phyloP scores from a whole-genome alignment of 1,284 basidiomycete genomes.

The Omphalotus olearius region DNA sequence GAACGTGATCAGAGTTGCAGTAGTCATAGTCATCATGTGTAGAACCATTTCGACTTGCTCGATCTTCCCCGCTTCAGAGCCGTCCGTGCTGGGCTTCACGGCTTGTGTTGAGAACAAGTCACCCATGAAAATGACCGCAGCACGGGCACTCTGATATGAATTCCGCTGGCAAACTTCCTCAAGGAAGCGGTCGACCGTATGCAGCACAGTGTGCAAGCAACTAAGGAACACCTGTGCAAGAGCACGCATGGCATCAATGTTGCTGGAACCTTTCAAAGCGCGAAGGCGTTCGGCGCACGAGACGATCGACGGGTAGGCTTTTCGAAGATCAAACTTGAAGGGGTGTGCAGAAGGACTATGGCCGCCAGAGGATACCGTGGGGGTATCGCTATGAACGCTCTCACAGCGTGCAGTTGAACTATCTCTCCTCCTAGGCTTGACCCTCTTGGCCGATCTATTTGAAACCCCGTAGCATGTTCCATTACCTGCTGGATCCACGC shows the following conservation, averaged over 20 bases:
- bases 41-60: background rate
- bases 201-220: conserved; percentile 18
- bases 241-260: conserved; percentile 6
- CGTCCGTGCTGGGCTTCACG: too few species aligned
- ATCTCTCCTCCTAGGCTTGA: too few species aligned
- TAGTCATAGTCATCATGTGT: conserved; percentile 4
- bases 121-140: conserved; percentile 18
- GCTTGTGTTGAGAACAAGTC: conserved; percentile 11
- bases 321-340: conserved; percentile 5
- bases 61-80: background rate
- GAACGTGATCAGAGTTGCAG: conserved; percentile 18
- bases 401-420: too few species aligned
- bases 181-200: conserved; percentile 19
- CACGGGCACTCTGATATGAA: conserved; percentile 18
- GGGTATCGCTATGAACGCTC: too few species aligned
- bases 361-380: too few species aligned
- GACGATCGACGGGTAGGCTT: conserved; percentile 11
- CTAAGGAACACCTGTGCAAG: conserved; percentile 19
- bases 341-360: too few species aligned
- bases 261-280: background rate
- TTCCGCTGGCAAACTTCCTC: conserved; percentile 17
- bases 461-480: too few species aligned
- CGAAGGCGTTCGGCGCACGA: conserved; percentile 1
- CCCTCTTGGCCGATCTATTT: too few species aligned
- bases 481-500: too few species aligned